phyloP scores from a whole-genome alignment of 78 protist genomes.

The Pelomyxa schiedti region DNA sequence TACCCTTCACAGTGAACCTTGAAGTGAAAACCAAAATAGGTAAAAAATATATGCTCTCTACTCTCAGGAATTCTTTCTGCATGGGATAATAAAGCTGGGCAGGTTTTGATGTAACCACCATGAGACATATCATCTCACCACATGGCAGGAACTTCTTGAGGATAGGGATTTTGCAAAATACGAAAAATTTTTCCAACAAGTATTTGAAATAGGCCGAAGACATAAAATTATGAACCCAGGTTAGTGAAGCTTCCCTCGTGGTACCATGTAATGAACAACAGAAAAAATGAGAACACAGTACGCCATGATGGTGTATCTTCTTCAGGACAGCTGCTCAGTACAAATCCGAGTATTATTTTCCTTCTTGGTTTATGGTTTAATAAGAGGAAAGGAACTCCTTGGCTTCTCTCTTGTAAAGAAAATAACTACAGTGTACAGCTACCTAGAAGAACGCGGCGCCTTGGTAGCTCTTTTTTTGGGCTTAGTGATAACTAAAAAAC shows the following conservation, averaged over 20 bases:
- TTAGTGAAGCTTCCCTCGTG: slow-evolving; percentile 45
- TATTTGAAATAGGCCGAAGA: slow-evolving; percentile 78
- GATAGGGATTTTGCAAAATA: slow-evolving; percentile 51
- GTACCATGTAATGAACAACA: background rate
- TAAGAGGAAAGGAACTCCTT: background rate
- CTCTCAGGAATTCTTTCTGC: slow-evolving; percentile 62
- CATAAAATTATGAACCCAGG: slow-evolving; percentile 85
- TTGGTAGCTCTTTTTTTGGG: slow-evolving; percentile 20
- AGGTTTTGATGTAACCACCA: background rate
- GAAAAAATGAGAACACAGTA: slow-evolving; percentile 53
- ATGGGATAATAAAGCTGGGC: slow-evolving; percentile 30
- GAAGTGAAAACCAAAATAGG: slow-evolving; percentile 45
- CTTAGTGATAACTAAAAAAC: slow-evolving; percentile 30
- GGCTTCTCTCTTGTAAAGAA: slow-evolving; percentile 42
- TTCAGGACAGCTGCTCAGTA: slow-evolving; percentile 51
- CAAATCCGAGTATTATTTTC: background rate
- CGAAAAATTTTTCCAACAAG: slow-evolving; percentile 44
- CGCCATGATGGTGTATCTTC: slow-evolving; percentile 75
- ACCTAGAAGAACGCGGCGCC: slow-evolving; percentile 15
- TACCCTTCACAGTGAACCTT: background rate
- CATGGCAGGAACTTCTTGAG: slow-evolving; percentile 51
- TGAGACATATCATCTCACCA: background rate
- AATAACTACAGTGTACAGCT: slow-evolving; percentile 53
- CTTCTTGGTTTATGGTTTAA: background rate
- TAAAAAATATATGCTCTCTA: slow-evolving; percentile 60